Base-by-base conservation (phyloP, 371 early-diverging fungal species). In the Saksenaea oblongispora region DNA sequence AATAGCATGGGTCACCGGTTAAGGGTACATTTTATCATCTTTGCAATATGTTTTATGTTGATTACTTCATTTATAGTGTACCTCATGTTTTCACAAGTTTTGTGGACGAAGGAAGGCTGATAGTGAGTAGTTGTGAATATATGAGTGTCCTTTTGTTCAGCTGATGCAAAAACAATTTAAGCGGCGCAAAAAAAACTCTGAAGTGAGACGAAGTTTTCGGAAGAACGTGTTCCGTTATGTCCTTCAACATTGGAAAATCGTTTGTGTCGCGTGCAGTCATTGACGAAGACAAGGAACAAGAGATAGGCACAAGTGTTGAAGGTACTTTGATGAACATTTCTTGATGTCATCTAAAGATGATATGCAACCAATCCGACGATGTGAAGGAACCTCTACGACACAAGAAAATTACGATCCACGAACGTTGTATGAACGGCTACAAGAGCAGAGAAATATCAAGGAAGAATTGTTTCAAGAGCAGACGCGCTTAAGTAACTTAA, bases 361-460 rank as follows among this genome's bases (percentile, higher is more conserved):
- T 63, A n/a, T 51, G 36, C 14, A n/a, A 47, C 17, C 5, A 18
- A 28, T 34, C 14, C 5, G 28, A 3, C 36, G 37, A 57, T 17
- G 34, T 59, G 61, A 59, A 67, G 56, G 63, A 72, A 34, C 71
- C 74, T n/a, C 59, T 59, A 14, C 60, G 14, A 78, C 80, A 14
- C 76, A 76, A 34, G 78, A 74, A n/a, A 73, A 74, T 1, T 91
- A 92, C 66, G 93, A 93, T 69, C 91, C 93, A 27, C 85, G 93
- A 9, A 89, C 93, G 15, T 82, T 93, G 13, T 93, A 85, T 66
- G 93, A 93, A 66, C 82, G 89, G 24, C 72, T 93, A 15, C 91
- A 91, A 68, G 93, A 92, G 60, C 91, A 93, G 63, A 83, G 74
- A 56, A 74, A 66, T 9, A 68, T 83, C 31, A 92, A 92, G 58